These are phyloP conservation scores for Elsinoe necatrix DNA, from an alignment of 2,329 filamentous ascomycete species.

Conservation along the genomic window DNA sequence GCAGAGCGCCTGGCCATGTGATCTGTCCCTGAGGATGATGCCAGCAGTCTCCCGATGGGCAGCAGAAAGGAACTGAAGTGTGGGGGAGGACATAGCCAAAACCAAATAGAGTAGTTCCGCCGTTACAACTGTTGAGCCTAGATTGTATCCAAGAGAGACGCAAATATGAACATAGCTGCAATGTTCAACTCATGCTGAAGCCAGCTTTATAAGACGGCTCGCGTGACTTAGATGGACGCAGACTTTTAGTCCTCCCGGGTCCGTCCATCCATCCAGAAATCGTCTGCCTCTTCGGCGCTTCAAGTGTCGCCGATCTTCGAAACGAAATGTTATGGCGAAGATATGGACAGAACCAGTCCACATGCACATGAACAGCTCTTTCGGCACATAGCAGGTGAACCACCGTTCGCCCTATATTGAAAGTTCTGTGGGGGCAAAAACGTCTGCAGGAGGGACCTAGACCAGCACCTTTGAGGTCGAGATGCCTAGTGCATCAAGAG, in stretches of 20 bases:
- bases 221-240: too few relatives aligned
- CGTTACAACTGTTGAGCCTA: slow-evolving; percentile 2
- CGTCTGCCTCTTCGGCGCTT: too few relatives aligned
- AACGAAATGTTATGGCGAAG: too few relatives aligned
- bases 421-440: background rate
- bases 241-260: too few relatives aligned
- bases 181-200: background rate
- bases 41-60: too few relatives aligned
- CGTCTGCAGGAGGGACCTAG: background rate
- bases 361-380: background rate
- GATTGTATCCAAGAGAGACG: slow-evolving; percentile 8
- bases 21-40: background rate
- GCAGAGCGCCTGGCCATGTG: background rate
- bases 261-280: too few relatives aligned
- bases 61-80: background rate
- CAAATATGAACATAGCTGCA: background rate
- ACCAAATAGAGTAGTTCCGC: slow-evolving; percentile 3
- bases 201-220: background rate
- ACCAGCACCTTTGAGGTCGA: too few relatives aligned
- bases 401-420: background rate
- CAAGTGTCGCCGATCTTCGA: too few relatives aligned
- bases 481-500: background rate
- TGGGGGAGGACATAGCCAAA: background rate
- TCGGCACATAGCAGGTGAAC: background rate
- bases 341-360: too few relatives aligned